Evolutionary conservation across 2,329 filamentous ascomycete species (phyloP).

Genomic region (Phialophora macrospora): DNA sequence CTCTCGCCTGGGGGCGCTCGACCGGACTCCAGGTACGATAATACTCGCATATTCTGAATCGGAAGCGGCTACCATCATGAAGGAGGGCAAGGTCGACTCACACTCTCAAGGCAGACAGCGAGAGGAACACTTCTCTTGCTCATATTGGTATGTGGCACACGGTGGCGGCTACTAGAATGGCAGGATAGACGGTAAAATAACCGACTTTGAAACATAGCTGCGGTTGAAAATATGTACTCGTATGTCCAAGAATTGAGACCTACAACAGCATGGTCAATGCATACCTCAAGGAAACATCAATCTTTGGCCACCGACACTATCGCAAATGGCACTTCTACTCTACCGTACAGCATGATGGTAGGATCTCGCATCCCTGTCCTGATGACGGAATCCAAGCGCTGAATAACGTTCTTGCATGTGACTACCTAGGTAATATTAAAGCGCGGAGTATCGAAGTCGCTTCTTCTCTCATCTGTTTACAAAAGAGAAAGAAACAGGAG

Average conservation of each 20-base stretch:
- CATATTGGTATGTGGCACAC: background rate
- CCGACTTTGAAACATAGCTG: no score
- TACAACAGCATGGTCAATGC: no score
- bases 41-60: background rate
- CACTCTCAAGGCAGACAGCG: background rate
- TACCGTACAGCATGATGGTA: background rate
- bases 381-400: constrained; percentile 24
- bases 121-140: background rate
- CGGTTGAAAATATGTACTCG: no score
- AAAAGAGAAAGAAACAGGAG: background rate
- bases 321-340: background rate
- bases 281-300: no score
- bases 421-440: background rate
- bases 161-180: background rate
- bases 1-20: background rate
- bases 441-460: background rate
- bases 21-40: background rate
- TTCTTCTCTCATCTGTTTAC: background rate
- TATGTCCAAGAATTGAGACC: no score
- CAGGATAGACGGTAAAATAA: background rate
- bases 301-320: background rate
- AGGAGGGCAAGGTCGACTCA: no score
- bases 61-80: no score
- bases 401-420: constrained; percentile 19
- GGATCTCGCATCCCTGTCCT: constrained; percentile 3